Evolutionary conservation across 2,329 filamentous ascomycete species (phyloP).

Genomic region (Aspergillus sp.): DNA sequence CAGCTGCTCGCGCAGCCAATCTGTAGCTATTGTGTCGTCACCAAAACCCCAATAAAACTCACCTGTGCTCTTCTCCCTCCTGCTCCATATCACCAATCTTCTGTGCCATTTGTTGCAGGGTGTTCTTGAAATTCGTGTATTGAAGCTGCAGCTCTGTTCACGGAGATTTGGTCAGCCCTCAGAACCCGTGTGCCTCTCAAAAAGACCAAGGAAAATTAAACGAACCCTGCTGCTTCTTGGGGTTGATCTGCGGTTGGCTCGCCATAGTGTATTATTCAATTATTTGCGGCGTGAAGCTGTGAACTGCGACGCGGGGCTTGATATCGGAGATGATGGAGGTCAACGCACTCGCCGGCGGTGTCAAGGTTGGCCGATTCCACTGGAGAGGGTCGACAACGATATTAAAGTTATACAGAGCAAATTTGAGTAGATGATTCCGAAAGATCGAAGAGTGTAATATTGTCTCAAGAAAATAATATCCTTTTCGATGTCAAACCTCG

Average conservation of each 20-base stretch:
- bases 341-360: not conserved
- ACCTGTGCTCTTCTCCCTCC: slow-evolving; percentile 98
- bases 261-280: slow-evolving; percentile 26
- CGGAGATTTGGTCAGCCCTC: not conserved
- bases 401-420: too few relatives aligned
- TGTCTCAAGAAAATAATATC: not conserved
- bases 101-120: slow-evolving; percentile 82
- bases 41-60: slow-evolving; percentile 27
- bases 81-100: slow-evolving; percentile 98
- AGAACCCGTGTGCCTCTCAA: not conserved
- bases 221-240: slow-evolving; percentile 44
- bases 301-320: slow-evolving; percentile 27
- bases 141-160: slow-evolving; percentile 42
- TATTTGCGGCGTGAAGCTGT: slow-evolving; percentile 19
- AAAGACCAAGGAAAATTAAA: not conserved
- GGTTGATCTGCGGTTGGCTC: slow-evolving; percentile 33
- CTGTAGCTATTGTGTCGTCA: not conserved
- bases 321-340: slow-evolving; percentile 8
- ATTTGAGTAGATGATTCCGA: too few relatives aligned
- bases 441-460: too few relatives aligned
- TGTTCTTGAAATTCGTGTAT: slow-evolving; percentile 55
- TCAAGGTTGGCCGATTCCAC: too few relatives aligned
- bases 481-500: not conserved
- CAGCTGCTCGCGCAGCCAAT: not conserved
- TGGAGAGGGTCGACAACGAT: too few relatives aligned